Evolutionary conservation across 2,329 filamentous ascomycete species (phyloP).

Genomic region (Zymoseptoria brevis): DNA sequence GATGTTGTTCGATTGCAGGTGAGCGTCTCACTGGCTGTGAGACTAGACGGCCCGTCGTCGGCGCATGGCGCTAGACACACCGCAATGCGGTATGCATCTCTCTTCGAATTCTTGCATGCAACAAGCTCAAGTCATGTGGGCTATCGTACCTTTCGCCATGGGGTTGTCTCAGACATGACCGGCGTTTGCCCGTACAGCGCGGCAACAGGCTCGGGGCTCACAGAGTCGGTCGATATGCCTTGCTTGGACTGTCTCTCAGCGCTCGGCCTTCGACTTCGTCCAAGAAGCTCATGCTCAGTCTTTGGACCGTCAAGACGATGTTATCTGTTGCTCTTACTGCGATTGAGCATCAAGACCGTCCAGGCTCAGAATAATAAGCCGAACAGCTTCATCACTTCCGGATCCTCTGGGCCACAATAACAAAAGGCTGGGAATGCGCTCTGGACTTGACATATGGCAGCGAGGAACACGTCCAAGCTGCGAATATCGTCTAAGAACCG

Average conservation of each 20-base stretch:
- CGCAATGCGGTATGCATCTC: too few species aligned
- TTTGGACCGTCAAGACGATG: neutral
- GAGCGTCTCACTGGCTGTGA: too few species aligned
- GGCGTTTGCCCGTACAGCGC: too few species aligned
- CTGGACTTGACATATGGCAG: neutral
- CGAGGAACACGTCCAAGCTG: neutral
- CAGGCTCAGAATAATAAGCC: neutral
- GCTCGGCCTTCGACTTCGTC: neutral
- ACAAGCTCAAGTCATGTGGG: too few species aligned
- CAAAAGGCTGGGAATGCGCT: neutral
- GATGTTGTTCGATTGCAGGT: too few species aligned
- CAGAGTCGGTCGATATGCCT: too few species aligned
- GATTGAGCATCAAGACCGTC: neutral
- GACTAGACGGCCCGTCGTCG: too few species aligned
- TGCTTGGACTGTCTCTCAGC: neutral
- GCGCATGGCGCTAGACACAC: too few species aligned
- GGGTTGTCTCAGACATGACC: too few species aligned
- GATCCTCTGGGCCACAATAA: neutral
- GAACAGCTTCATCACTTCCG: neutral
- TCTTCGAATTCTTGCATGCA: too few species aligned
- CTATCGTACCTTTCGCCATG: too few species aligned
- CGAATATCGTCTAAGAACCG: neutral
- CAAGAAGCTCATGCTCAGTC: neutral
- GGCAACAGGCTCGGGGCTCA: too few species aligned
- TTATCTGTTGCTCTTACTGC: neutral